Conservation (phyloP, 2,329 filamentous ascomycete species). For the Diaporthe vaccinii region DNA sequence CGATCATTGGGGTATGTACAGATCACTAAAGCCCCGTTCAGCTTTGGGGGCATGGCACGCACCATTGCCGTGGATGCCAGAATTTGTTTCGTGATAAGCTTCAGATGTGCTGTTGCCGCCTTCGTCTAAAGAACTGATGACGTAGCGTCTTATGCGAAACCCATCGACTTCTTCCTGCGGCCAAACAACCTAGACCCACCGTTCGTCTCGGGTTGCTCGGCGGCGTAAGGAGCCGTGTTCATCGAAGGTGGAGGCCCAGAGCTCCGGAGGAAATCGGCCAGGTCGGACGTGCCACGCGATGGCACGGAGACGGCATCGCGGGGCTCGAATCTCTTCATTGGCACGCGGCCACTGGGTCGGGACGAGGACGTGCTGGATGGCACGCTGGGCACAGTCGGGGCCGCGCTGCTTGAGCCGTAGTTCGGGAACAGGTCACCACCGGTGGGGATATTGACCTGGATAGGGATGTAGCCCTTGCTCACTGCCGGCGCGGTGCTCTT, state of each 20-base stretch:
- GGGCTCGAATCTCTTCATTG: slow-evolving; percentile 71
- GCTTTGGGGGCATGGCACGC: not conserved
- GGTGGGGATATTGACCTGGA: slow-evolving; percentile 64
- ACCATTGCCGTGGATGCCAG: not conserved
- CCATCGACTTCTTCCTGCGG: slow-evolving; percentile 38
- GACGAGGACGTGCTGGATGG: slow-evolving; percentile 30
- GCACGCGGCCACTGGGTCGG: slow-evolving; percentile 53
- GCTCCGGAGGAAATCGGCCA: slow-evolving; percentile 80
- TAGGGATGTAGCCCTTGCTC: slow-evolving; percentile 63
- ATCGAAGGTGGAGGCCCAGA: slow-evolving; percentile 71
- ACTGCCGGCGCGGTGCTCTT: slow-evolving; percentile 48
- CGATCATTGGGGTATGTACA: slow-evolving; percentile 28
- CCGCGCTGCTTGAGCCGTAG: slow-evolving; percentile 47
- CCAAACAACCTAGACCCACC: slow-evolving; percentile 38
- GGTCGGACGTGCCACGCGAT: slow-evolving; percentile 70
- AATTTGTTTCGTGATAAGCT: not conserved
- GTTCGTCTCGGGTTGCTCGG: slow-evolving; percentile 22
- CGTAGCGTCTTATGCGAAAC: slow-evolving; percentile 20
- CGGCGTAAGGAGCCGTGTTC: slow-evolving; percentile 10
- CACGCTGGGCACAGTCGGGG: slow-evolving; percentile 42
- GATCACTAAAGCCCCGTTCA: not conserved
- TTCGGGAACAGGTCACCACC: slow-evolving; percentile 57
- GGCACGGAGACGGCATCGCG: slow-evolving; percentile 61
- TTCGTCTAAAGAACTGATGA: not conserved
- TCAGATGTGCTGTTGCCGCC: not conserved